These are phyloP conservation scores for Withania somnifera DNA, from an alignment of 305 asterid species.

Conservation along the genomic window DNA sequence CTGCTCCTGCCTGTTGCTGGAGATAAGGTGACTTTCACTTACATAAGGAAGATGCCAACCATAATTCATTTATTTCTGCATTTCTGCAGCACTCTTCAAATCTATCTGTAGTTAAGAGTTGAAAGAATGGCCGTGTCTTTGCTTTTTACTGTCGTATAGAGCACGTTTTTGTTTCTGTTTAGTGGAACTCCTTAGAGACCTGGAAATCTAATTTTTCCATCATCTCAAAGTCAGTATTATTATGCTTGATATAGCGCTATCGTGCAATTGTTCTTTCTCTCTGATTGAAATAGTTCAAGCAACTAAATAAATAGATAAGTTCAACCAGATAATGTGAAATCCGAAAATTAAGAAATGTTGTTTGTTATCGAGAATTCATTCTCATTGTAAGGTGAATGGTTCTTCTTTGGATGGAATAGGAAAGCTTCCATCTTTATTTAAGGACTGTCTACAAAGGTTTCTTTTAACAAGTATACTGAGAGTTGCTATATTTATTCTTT, in stretches of 20 bases:
- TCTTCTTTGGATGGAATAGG: not conserved
- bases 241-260: not conserved
- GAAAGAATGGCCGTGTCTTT: not conserved
- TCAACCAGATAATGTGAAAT: not conserved
- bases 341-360: not conserved
- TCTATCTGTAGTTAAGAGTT: not conserved
- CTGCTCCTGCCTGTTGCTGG: constrained; percentile 92
- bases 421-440: not conserved
- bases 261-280: not conserved
- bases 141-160: not conserved
- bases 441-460: not conserved
- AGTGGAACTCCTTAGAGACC: not conserved
- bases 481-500: not conserved
- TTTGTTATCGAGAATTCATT: not conserved
- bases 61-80: not conserved
- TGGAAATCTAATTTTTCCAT: not conserved
- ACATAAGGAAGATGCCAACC: not conserved
- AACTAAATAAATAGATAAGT: not conserved
- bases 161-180: not conserved
- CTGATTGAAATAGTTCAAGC: not conserved
- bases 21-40: constrained; percentile 47
- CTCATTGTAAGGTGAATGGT: not conserved
- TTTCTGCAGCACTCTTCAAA: not conserved
- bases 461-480: not conserved
- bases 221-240: not conserved